Percentiles rank a stretch among this genome's conserved stretches.
phyloP scores from a whole-genome alignment of 345 rosid genomes.

The Dipteronia dyeriana region DNA sequence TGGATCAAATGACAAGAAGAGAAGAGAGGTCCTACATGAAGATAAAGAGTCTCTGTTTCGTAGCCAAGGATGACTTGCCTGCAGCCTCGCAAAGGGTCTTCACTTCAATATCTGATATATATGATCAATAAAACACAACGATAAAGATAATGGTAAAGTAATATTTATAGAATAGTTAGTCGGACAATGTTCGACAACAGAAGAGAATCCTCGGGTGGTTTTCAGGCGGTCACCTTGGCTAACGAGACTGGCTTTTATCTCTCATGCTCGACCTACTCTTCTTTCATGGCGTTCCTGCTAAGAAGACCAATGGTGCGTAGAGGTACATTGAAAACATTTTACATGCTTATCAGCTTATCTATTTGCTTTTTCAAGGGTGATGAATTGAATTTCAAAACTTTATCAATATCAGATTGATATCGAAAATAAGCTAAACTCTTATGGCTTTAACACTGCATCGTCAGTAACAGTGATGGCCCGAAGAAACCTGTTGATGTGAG shows the following conservation, averaged over 20 bases:
- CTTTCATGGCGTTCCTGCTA: constrained; percentile 11
- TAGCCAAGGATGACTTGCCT: constrained; percentile 66
- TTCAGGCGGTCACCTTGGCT: constrained; percentile 55
- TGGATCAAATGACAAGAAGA: background rate
- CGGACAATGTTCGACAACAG: too few species aligned
- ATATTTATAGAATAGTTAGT: too few species aligned
- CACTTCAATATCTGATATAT: background rate
- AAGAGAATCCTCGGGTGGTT: constrained; percentile 14
- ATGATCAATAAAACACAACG: too few species aligned
- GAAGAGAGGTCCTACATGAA: constrained; percentile 39
- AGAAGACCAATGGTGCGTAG: background rate
- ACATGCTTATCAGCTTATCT: background rate
- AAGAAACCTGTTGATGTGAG: too few species aligned
- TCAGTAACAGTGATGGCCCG: too few species aligned
- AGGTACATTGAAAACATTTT: background rate
- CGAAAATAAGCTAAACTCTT: too few species aligned
- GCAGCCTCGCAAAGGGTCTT: constrained; percentile 11
- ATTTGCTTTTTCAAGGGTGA: too few species aligned
- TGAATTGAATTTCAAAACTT: too few species aligned
- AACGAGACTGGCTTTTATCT: constrained; percentile 40
- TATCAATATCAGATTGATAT: too few species aligned
- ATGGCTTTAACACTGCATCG: too few species aligned
- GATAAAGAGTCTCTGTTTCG: constrained; percentile 37
- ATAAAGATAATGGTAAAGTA: too few species aligned
- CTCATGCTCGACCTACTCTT: constrained; percentile 40